Evolutionary conservation across 2,329 filamentous ascomycete genomes (phyloP), one percentile per base, ranked within the genome.

Genomic region (Pseudocercospora musae): DNA sequence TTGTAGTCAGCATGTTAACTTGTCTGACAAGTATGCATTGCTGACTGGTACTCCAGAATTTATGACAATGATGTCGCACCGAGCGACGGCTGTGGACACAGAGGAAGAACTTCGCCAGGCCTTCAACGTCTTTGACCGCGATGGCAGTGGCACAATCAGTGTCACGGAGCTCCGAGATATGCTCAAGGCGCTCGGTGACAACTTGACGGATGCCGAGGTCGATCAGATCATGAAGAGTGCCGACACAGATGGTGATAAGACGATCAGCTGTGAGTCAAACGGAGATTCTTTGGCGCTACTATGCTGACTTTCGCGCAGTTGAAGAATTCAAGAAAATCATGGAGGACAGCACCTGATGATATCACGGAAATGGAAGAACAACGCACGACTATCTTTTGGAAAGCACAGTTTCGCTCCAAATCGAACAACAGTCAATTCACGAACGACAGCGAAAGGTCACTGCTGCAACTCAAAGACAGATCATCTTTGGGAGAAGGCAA

Each of bases 271-370:
- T 65, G 33, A 42, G 60, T 65, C 10, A 6, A 8, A 18, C 11
- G 25, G 3, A 27, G 25, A n/a, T 11, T 18, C 5, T 46, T 27
- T 49, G 20, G 5, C n/a, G 25, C 7, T 50, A 21, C 27, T 13
- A 20, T 10, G 11, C 15, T 10, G 33, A 46, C 40, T 13, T 11
- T 46, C 10, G 9, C 11, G 29, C 27, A 63, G 62, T 65, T 46
- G 62, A 65, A 27, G 62, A 65, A 29, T 65, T 65, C 56, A 65
- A 65, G 59, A 65, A 59, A 46, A 65, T 65, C n/a, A 65, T 65
- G 62, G 58, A 63, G 23, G 62, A 63, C 31, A 49, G 25, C 15
- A 33, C 55, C 8, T 57, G 55, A 57, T 54, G 18, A 13, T 21
- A 11, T 54, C 10, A 40, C 18, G 29, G 11, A 7, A 10, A 54